Evolutionary conservation across 2,329 filamentous ascomycete genomes (phyloP).

Genomic region (Fusarium secorum): DNA sequence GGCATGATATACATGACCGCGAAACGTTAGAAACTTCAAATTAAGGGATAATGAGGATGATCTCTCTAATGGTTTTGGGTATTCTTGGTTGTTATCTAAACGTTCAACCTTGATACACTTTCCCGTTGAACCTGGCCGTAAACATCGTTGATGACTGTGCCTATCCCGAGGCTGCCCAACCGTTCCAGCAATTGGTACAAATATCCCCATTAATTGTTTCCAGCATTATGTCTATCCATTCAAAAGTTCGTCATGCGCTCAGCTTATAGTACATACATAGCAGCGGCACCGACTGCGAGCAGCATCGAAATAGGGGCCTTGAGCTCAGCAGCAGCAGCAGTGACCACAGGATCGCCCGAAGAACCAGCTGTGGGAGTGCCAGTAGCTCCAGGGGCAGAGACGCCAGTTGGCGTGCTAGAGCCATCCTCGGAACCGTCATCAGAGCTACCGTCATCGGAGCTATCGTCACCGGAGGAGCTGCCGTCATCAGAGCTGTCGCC

Average conservation of each 20-base stretch:
- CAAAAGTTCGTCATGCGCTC: not conserved
- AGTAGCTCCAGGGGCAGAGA: slow-evolving; percentile 27
- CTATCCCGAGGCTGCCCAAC: slow-evolving; percentile 31
- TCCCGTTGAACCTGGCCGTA: slow-evolving; percentile 5
- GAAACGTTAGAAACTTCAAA: not conserved
- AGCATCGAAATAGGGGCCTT: slow-evolving; percentile 54
- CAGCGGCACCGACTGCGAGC: slow-evolving; percentile 52
- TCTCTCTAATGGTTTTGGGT: slow-evolving; percentile 19
- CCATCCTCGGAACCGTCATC: slow-evolving; percentile 1
- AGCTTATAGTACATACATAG: slow-evolving; percentile 52
- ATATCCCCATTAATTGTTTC: slow-evolving; percentile 34
- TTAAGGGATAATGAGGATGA: not conserved
- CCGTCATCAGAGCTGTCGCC: not conserved
- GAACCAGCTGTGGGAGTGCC: slow-evolving; percentile 35
- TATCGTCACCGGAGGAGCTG: not conserved
- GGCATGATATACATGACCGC: not conserved
- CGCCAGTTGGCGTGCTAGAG: slow-evolving; percentile 8
- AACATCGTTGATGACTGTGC: slow-evolving; percentile 20
- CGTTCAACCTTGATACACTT: slow-evolving; percentile 13
- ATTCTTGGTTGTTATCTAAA: slow-evolving; percentile 16
- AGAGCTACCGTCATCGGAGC: not conserved
- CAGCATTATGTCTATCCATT: slow-evolving; percentile 24
- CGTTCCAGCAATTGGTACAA: slow-evolving; percentile 34
- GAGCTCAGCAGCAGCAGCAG: slow-evolving; percentile 44
- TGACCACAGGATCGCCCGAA: slow-evolving; percentile 24